Conservation (phyloP, 2,329 filamentous ascomycete genomes). For the Phoma sp. region DNA sequence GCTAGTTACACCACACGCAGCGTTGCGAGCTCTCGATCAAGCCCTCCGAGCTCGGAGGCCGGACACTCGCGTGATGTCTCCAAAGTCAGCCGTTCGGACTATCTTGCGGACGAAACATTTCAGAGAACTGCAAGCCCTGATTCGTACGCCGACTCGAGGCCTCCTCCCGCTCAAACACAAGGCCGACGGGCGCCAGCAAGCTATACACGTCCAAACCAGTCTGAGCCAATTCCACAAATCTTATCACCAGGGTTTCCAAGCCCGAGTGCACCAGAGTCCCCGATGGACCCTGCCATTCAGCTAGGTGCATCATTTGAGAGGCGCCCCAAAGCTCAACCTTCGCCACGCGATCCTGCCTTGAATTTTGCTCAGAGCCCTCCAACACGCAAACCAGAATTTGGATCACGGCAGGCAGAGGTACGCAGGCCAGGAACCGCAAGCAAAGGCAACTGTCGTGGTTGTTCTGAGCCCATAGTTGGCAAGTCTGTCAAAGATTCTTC, state of each 20-base stretch:
- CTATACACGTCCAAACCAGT: constrained; percentile 28
- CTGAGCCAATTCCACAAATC: constrained; percentile 31
- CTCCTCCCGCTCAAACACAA: constrained; percentile 21
- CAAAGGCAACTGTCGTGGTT: constrained; percentile 84
- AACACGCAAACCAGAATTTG: constrained; percentile 21
- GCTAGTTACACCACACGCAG: constrained; percentile 45
- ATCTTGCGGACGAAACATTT: constrained; percentile 33
- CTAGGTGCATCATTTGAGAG: constrained; percentile 35
- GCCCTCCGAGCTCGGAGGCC: constrained; percentile 47
- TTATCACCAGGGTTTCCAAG: constrained; percentile 29
- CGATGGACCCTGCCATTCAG: constrained; percentile 51
- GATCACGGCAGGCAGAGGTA: constrained; percentile 24
- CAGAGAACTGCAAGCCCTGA: constrained; percentile 42
- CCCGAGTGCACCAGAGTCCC: constrained; percentile 44
- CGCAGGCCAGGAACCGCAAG: constrained; percentile 52
- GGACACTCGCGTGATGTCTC: constrained; percentile 44
- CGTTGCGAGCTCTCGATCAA: constrained; percentile 48
- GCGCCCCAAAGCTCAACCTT: constrained; percentile 20
- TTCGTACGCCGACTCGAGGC: constrained; percentile 30
- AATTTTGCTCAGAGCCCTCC: constrained; percentile 24
- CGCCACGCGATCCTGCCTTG: constrained; percentile 24
- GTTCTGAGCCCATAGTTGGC: constrained; percentile 77
- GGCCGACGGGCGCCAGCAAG: constrained; percentile 28
- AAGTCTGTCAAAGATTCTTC: constrained; percentile 96
- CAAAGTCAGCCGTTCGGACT: constrained; percentile 34